Base-by-base conservation (phyloP, 2,329 filamentous ascomycete genomes). In the Zymoseptoria ardabiliae region DNA sequence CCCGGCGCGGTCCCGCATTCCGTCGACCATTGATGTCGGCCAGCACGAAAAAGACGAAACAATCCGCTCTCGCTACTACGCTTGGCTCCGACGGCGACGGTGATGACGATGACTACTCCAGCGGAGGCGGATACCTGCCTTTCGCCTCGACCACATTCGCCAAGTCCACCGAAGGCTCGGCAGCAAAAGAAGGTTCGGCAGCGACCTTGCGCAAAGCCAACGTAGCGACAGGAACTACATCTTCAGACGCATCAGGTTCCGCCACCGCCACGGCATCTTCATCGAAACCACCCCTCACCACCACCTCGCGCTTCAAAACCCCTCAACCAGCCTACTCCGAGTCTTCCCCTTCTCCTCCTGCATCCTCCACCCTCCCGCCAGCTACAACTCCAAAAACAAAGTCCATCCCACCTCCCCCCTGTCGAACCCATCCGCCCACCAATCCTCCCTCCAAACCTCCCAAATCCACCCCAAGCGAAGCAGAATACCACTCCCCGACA, bases 61-160 rank as follows among this genome's bases (percentile, higher is more conserved):
- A 61, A 30, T 56, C 56, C 2, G 58, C 58, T 20, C 57, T 65
- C 8, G 60, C 56, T 11, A 60, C 11, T n/a, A 45, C 63, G 17
- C 56, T 66, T 10, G 58, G 58, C 11, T 65, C 63, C 8, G 64
- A 75, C 58, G 71, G 66, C 51, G 55, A 77, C 76, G 49, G 73
- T 73, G 57, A 79, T 78, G 58, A 81, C 74, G 67, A 77, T 20
- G 82, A 83, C n/a, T 81, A 83, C 2, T 84, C 83, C 6, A 80
- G 81, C 10, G 70, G 70, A 11, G 69, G 66, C 22, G 71, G 71
- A 4, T 75, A 71, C 53, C 66, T 79, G 1, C 77, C 78, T 2
- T 80, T 79, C 62, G 77, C 64, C 45, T 59, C 65, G 59, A 60
- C 58, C 35, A 22, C 61, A 13, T 23, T 35, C n/a, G 25, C 51